These are phyloP conservation scores for Candida vaughaniae DNA, from an alignment of 805 yeast genomes.

Conservation along the genomic window DNA sequence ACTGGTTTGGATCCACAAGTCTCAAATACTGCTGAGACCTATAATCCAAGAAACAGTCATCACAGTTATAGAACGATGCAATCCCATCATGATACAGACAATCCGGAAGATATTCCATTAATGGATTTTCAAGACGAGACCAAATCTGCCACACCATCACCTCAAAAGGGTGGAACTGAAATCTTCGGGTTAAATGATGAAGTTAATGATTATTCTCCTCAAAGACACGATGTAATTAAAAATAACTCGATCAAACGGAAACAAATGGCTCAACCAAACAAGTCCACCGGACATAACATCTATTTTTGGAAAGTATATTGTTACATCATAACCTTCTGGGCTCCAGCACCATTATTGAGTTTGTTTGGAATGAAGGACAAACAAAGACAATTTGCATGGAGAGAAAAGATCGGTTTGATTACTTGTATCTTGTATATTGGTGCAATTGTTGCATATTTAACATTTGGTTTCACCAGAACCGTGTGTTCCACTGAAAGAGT, in stretches of 20 bases:
- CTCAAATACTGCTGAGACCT: slow-evolving; percentile 10
- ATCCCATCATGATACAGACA: not conserved
- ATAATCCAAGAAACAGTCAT: slow-evolving; percentile 12
- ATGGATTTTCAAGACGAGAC: slow-evolving; percentile 32
- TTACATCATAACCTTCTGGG: slow-evolving; percentile 83
- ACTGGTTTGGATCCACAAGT: slow-evolving; percentile 53
- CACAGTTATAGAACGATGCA: slow-evolving; percentile 3
- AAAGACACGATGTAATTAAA: slow-evolving; percentile 25
- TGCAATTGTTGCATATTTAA: slow-evolving; percentile 76
- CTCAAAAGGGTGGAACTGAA: slow-evolving; percentile 42
- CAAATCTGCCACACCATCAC: slow-evolving; percentile 7
- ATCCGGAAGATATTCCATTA: slow-evolving; percentile 43
- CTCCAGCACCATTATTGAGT: slow-evolving; percentile 70
- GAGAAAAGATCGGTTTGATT: slow-evolving; percentile 88
- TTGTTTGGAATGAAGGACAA: slow-evolving; percentile 75
- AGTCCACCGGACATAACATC: slow-evolving; percentile 22
- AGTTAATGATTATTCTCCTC: slow-evolving; percentile 23
- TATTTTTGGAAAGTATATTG: slow-evolving; percentile 82
- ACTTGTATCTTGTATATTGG: slow-evolving; percentile 74
- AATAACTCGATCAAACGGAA: slow-evolving; percentile 6
- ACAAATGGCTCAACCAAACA: slow-evolving; percentile 14
- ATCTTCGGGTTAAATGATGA: slow-evolving; percentile 65
- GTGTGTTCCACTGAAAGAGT: slow-evolving; percentile 55
- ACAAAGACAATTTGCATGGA: slow-evolving; percentile 93
- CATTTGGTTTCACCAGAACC: slow-evolving; percentile 87